These are phyloP conservation scores for Ceratocystiopsis sp. DNA, from an alignment of 2,329 filamentous ascomycete species.

Conservation along the genomic window DNA sequence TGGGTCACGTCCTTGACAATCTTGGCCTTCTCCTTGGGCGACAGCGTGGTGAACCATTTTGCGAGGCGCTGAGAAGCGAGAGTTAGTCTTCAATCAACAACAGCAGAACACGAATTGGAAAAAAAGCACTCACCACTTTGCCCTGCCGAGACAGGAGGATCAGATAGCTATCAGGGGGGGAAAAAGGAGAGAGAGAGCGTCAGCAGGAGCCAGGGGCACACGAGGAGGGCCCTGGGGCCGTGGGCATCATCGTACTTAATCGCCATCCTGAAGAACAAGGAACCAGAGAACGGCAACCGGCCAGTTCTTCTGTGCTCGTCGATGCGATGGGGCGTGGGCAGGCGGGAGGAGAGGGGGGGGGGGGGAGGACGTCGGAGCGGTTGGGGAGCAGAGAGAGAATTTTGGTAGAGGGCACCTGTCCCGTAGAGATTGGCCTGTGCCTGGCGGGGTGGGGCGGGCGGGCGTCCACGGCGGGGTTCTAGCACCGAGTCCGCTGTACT, in stretches of 20 bases:
- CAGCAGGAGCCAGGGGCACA: background rate
- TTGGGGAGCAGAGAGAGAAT: no score
- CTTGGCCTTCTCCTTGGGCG: constrained; percentile 97
- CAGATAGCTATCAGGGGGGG: constrained; percentile 51
- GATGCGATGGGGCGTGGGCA: no score
- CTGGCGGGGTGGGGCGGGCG: no score
- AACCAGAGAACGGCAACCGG: no score
- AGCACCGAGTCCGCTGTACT: no score
- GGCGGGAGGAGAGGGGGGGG: no score
- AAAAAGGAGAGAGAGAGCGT: background rate
- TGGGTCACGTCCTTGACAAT: constrained; percentile 99
- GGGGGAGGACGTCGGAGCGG: no score
- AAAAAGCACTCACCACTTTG: constrained; percentile 64
- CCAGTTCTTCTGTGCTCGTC: no score
- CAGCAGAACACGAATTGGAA: background rate
- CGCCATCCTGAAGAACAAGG: constrained; percentile 20
- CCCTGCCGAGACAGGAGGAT: constrained; percentile 96
- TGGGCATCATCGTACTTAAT: constrained; percentile 24
- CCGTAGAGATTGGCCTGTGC: no score
- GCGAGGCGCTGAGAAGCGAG: constrained; percentile 63
- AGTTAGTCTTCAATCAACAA: background rate
- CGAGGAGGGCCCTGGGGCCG: constrained; percentile 7
- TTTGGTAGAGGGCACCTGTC: no score
- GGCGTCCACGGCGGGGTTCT: no score
- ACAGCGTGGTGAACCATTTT: constrained; percentile 98